Percentiles rank a stretch among this genome's conserved stretches.
Evolutionary conservation across 2,329 filamentous ascomycete genomes (phyloP).

Genomic region (Claviceps paspali): DNA sequence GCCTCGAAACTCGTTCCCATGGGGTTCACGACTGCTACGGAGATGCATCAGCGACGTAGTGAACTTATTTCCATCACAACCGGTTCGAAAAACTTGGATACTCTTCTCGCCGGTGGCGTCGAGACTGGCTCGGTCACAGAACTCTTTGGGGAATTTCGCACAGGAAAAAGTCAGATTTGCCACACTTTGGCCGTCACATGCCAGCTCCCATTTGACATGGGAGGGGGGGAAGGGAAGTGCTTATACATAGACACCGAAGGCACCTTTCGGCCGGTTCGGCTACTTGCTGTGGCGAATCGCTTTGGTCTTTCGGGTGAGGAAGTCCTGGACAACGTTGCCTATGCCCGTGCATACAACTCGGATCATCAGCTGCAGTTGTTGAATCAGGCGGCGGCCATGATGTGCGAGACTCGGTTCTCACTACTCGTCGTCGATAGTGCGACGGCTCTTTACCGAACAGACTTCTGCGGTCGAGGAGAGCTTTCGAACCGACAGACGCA

Average conservation of each 20-base stretch:
- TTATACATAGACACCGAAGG: constrained; percentile 98
- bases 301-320: constrained; percentile 94
- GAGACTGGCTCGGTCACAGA: constrained; percentile 98
- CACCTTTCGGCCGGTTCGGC: constrained; percentile 83
- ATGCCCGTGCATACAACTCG: constrained; percentile 95
- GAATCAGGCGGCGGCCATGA: constrained; percentile 93
- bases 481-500: constrained; percentile 86
- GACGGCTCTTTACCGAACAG: constrained; percentile 86
- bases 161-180: constrained; percentile 96
- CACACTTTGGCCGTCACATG: constrained; percentile 98
- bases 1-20: constrained; percentile 94
- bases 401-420: constrained; percentile 97
- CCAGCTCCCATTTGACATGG: constrained; percentile 96
- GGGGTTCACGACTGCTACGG: constrained; percentile 97
- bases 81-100: constrained; percentile 93
- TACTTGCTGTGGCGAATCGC: constrained; percentile 82
- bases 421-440: constrained; percentile 92
- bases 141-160: constrained; percentile 94
- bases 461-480: constrained; percentile 93
- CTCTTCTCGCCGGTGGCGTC: constrained; percentile 80
- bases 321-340: constrained; percentile 94
- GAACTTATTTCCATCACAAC: constrained; percentile 97
- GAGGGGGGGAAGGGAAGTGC: constrained; percentile 94
- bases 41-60: constrained; percentile 94
- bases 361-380: constrained; percentile 93